A percentile compares a stretch with the other conserved stretches of the same genome.
Conservation (phyloP, 73 alveolate genomes). For the Paramecium sexaurelia region DNA sequence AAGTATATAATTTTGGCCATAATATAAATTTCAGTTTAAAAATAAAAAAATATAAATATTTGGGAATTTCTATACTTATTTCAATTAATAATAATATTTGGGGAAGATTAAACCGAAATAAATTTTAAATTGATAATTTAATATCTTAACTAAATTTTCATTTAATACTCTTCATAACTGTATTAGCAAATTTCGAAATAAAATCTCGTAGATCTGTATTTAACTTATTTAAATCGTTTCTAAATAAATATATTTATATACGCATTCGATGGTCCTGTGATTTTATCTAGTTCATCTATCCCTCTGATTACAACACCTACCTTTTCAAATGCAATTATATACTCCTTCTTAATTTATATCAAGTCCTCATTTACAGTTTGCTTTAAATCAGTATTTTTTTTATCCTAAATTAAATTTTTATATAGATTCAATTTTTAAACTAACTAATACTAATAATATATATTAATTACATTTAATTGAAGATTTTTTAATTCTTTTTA, state of each 20-base stretch:
- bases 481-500: background rate
- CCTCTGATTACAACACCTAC: background rate
- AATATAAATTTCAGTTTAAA: too few species aligned
- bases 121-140: background rate
- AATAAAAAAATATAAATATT: too few species aligned
- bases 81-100: too few species aligned
- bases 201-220: background rate
- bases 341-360: background rate
- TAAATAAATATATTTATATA: background rate
- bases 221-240: background rate
- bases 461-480: background rate
- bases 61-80: too few species aligned
- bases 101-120: background rate
- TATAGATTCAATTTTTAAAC: background rate
- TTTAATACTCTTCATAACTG: background rate
- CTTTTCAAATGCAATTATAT: background rate
- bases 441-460: background rate
- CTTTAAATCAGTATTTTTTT: background rate
- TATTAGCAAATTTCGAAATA: background rate
- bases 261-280: background rate
- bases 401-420: background rate
- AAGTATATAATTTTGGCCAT: too few species aligned
- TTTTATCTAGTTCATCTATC: background rate
- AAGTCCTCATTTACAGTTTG: constrained; percentile 3
- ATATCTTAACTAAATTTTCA: background rate